A percentile compares a stretch with the other conserved stretches of the same genome.
These are phyloP conservation scores for Aspergillus transmontanensis DNA, from an alignment of 2,329 filamentous ascomycete species.

Conservation along the genomic window DNA sequence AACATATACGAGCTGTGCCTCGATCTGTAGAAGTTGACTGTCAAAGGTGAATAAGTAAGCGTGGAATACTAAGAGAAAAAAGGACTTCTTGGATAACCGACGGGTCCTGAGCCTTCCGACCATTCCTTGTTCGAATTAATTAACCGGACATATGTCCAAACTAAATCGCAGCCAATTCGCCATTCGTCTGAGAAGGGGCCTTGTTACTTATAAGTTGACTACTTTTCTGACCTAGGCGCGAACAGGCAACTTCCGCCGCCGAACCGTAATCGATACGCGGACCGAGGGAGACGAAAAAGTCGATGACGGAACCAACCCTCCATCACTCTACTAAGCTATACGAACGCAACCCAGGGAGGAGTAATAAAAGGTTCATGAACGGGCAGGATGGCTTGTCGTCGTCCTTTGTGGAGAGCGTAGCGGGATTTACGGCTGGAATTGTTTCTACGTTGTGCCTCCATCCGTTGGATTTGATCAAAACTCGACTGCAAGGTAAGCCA, in stretches of 20 bases:
- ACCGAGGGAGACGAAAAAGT: background rate
- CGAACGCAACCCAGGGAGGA: conserved; percentile 5
- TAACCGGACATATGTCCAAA: background rate
- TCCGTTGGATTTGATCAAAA: conserved; percentile 95
- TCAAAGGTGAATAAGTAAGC: background rate
- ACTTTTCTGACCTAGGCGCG: background rate
- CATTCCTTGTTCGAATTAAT: background rate
- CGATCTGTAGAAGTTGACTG: background rate
- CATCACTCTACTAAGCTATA: conserved; percentile 7
- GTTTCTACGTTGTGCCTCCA: conserved; percentile 85
- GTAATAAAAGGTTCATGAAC: conserved; percentile 42
- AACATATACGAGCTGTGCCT: background rate
- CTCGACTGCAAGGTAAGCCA: conserved; percentile 78
- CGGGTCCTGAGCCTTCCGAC: background rate
- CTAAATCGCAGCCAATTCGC: background rate
- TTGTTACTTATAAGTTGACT: background rate
- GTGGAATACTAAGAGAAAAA: background rate
- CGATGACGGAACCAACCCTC: background rate
- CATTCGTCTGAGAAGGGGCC: background rate
- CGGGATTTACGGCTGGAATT: conserved; percentile 86
- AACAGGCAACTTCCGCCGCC: background rate
- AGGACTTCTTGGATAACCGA: background rate
- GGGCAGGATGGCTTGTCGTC: conserved; percentile 64
- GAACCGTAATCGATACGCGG: background rate
- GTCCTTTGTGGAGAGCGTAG: conserved; percentile 81